These are phyloP conservation scores for Marchantia polymorpha DNA, from an alignment of 225 moss, liverwort and hornwort genomes.

Conservation along the genomic window DNA sequence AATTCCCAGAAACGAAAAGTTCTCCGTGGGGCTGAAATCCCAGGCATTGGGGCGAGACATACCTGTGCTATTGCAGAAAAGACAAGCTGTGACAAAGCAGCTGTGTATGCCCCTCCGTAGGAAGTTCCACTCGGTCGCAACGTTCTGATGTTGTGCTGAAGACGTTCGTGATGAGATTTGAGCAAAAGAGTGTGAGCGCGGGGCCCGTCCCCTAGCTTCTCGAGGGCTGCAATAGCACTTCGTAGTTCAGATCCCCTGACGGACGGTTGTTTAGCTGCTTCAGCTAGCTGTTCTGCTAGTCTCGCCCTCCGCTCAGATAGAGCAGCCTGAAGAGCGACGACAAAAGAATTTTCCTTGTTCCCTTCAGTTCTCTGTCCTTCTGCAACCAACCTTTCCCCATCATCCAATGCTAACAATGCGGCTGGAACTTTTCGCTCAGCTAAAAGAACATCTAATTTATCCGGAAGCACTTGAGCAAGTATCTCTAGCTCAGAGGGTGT, in stretches of 20 bases:
- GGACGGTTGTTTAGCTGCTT: conserved; percentile 85
- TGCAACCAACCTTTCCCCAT: conserved; percentile 68
- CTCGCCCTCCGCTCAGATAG: conserved; percentile 78
- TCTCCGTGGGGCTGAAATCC: not conserved
- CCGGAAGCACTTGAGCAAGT: conserved; percentile 70
- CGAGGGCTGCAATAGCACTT: conserved; percentile 75
- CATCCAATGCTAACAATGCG: conserved; percentile 69
- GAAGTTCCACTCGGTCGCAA: conserved; percentile 90
- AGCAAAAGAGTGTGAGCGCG: conserved; percentile 90
- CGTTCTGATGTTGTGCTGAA: conserved; percentile 87
- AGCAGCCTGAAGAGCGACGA: conserved; percentile 58
- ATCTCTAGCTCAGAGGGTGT: conserved; percentile 63
- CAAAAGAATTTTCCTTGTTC: conserved; percentile 34
- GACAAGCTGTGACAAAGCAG: conserved; percentile 88
- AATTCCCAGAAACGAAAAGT: not conserved
- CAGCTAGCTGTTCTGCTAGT: conserved; percentile 92
- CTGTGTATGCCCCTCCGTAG: conserved; percentile 94
- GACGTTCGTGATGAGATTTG: conserved; percentile 89
- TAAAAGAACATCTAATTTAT: conserved; percentile 78
- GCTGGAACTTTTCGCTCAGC: conserved; percentile 87
- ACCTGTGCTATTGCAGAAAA: conserved; percentile 93
- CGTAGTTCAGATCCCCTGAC: conserved; percentile 84
- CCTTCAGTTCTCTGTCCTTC: conserved; percentile 59
- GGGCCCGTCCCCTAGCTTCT: conserved; percentile 85
- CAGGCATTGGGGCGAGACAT: not conserved